phyloP scores from a whole-genome alignment of 2,329 filamentous ascomycete species.

The Botrytis fabae region DNA sequence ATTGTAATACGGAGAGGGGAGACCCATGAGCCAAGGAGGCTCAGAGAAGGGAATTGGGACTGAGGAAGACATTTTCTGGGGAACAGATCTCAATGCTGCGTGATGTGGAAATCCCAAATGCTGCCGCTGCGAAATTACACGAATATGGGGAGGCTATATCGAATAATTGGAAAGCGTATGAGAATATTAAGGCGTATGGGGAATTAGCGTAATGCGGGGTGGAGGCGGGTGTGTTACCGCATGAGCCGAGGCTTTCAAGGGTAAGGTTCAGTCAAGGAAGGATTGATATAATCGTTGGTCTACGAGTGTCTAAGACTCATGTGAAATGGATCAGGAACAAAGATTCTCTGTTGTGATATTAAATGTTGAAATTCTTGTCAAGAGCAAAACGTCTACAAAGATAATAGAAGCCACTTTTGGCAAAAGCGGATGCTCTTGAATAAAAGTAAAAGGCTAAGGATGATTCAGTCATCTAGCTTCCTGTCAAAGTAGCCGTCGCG shows the following conservation, averaged over 20 bases:
- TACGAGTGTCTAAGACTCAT: neutral
- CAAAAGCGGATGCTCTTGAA: neutral
- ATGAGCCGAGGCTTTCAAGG: neutral
- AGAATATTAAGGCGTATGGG: neutral
- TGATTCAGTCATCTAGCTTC: neutral
- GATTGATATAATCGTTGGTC: neutral
- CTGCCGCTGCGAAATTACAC: neutral
- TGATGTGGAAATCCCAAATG: neutral
- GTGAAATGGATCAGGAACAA: neutral
- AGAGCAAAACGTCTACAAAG: neutral
- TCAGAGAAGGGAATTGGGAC: constrained; percentile 65
- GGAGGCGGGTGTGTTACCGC: neutral
- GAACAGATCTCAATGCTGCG: neutral
- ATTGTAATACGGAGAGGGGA: constrained; percentile 72
- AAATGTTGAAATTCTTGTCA: neutral
- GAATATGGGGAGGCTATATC: neutral
- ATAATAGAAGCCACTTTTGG: neutral
- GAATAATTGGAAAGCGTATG: too few species aligned
- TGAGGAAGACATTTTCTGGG: neutral
- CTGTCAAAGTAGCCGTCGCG: neutral
- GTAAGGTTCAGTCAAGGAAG: neutral
- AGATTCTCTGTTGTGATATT: neutral
- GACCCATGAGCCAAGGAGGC: constrained; percentile 67
- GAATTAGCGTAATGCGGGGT: constrained; percentile 12
- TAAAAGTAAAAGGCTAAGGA: too few species aligned